Evolutionary conservation across 306 rosid genomes (phyloP).

Genomic region (Rosa multiflora): DNA sequence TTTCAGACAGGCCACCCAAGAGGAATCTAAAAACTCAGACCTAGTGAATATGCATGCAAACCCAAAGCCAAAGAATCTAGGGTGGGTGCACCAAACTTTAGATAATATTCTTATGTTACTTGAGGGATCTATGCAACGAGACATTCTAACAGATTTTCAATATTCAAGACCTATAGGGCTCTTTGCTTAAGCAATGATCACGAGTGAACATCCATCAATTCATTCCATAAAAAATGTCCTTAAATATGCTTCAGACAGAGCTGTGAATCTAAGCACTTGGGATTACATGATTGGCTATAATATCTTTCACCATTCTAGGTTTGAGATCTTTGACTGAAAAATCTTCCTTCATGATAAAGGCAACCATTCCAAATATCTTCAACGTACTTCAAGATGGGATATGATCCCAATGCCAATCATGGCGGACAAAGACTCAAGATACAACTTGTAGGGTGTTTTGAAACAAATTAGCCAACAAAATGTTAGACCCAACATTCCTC

Average conservation of each 20-base stretch:
- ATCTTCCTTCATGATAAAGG: not conserved
- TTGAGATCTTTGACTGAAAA: not conserved
- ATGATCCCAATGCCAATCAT: not conserved
- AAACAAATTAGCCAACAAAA: not conserved
- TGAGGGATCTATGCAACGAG: not conserved
- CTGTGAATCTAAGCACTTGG: not conserved
- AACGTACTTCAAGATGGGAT: not conserved
- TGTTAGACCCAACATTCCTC: not conserved
- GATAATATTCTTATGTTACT: not conserved
- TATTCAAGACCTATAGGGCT: not conserved
- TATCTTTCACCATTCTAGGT: not conserved
- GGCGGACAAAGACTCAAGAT: not conserved
- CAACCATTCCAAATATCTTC: not conserved
- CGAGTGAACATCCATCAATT: not conserved
- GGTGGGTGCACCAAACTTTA: not conserved
- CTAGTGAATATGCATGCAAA: not conserved
- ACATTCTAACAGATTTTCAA: not conserved
- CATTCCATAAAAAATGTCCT: not conserved
- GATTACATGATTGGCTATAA: not conserved
- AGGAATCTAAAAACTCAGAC: constrained; percentile 11
- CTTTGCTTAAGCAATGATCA: not conserved
- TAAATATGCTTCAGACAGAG: not conserved
- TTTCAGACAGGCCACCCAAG: not conserved
- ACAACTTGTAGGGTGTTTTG: not conserved
- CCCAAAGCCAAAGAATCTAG: not conserved